Base-by-base conservation (phyloP, 306 rosid species). In the Castanospermum australe region DNA sequence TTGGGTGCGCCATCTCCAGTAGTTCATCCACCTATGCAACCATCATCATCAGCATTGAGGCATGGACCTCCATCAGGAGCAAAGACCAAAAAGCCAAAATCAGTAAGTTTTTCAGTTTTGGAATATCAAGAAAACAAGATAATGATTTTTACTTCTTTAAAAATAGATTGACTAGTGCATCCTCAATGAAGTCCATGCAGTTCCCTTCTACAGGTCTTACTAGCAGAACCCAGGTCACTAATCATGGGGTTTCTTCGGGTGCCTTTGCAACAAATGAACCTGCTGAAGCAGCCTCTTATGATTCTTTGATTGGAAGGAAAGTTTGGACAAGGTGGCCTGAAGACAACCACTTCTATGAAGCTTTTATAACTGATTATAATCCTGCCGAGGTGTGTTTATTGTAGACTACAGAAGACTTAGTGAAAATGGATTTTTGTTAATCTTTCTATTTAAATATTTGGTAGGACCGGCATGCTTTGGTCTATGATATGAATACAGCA, bases 291-390 rank as follows among this genome's bases (percentile, higher is more conserved):
- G 74, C 83, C 67, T 47, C 73, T 17, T 79, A 55, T 50, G 90
- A 90, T 56, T 83, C 87, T 7, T 81, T 87, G 71, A 79, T 91
- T 68, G 98, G 97, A 72, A 90, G 79, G 86, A 91, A 87, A 82
- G 93, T 91, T 75, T 87, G 95, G 95, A 91, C 93, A 28, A 90
- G 95, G 72, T 93, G 98, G 98, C 97, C 97, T n/a, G 97, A 80
- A 63, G 98, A 93, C 81, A 93, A 93, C 79, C 90, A 78, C 86
- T 93, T 93, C 85, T 93, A 93, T 56, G 93, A 93, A 83, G 98
- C 98, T 76, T 84, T 91, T 63, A 82, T 93, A 69, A 91, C 95
- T 32, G 92, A 88, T 65, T 91, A 87, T 82, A 84, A 91, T 73
- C 50, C 77, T 7, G 73, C 85, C 0, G 87, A 91, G 91, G 97